These are phyloP conservation scores for Rhizoclosmatium globosum DNA, from an alignment of 192 early-diverging fungal genomes.

Conservation along the genomic window DNA sequence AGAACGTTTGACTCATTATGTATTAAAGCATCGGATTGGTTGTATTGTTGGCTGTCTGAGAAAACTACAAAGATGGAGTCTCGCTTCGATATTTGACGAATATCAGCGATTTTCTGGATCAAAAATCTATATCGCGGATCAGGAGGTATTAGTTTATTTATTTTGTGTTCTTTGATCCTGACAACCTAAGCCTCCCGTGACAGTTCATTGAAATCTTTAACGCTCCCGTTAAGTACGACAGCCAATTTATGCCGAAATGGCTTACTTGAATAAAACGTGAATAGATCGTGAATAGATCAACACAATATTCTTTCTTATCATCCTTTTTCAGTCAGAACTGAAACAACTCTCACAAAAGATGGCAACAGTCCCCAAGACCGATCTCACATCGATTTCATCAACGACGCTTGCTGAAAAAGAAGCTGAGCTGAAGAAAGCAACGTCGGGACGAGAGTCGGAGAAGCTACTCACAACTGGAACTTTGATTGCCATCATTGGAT, in stretches of 20 bases:
- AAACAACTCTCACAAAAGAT: too few relatives aligned
- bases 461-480: constrained; percentile 2
- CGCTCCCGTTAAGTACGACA: constrained; percentile 43
- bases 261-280: not conserved
- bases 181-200: not conserved
- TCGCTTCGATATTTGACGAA: constrained; percentile 98
- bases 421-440: not conserved
- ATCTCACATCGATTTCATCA: not conserved
- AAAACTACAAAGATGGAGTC: constrained; percentile 93
- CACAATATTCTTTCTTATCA: too few relatives aligned
- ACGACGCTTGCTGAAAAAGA: constrained; percentile 4
- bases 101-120: constrained; percentile 92
- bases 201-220: constrained; percentile 58
- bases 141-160: constrained; percentile 72
- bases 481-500: constrained; percentile 24
- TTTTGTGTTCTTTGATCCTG: not conserved
- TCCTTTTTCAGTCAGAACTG: too few relatives aligned
- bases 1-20: too few relatives aligned
- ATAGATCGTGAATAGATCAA: too few relatives aligned
- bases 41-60: constrained; percentile 94
- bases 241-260: constrained; percentile 45
- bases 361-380: not conserved
- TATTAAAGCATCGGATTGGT: constrained; percentile 87
- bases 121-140: constrained; percentile 88
- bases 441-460: not conserved